A percentile compares a stretch with the other conserved stretches of the same genome.
Evolutionary conservation across 2,329 filamentous ascomycete species (phyloP).

Genomic region (Fusarium sp.): DNA sequence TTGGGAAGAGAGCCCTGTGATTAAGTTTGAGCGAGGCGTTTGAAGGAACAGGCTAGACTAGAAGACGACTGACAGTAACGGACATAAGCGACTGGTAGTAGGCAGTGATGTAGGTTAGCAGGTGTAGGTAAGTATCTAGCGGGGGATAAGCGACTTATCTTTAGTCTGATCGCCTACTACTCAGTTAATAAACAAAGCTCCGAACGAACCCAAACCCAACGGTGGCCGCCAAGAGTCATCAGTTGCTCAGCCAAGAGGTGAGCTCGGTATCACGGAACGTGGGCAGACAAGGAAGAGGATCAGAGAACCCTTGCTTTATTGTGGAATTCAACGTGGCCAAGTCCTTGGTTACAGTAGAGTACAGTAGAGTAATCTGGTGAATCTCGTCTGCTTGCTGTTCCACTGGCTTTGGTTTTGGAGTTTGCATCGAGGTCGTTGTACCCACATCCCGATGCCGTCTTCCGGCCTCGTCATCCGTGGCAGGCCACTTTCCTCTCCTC

Average conservation of each 20-base stretch:
- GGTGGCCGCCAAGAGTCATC: slow-evolving; percentile 26
- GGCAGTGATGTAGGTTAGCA: not conserved
- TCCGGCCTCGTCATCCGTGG: slow-evolving; percentile 31
- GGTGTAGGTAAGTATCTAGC: not conserved
- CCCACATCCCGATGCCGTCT: slow-evolving; percentile 41
- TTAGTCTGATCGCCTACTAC: not conserved
- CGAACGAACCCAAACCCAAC: not conserved
- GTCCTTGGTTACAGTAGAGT: not conserved
- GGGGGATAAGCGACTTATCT: slow-evolving; percentile 21
- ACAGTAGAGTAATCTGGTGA: slow-evolving; percentile 1
- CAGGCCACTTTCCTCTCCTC: slow-evolving; percentile 3
- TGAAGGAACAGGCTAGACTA: slow-evolving; percentile 7
- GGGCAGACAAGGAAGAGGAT: slow-evolving; percentile 2
- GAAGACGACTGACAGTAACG: not conserved
- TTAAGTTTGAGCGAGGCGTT: slow-evolving; percentile 32
- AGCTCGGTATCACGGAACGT: slow-evolving; percentile 27
- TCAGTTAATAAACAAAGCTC: not conserved
- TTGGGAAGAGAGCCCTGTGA: slow-evolving; percentile 14
- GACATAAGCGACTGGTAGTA: not conserved
- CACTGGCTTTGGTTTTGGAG: not conserved
- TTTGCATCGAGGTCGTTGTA: not conserved
- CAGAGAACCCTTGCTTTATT: slow-evolving; percentile 6
- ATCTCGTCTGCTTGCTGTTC: slow-evolving; percentile 3
- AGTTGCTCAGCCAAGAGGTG: slow-evolving; percentile 33
- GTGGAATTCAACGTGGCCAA: slow-evolving; percentile 26